phyloP scores from a whole-genome alignment of 192 early-diverging fungal species.

The Gryganskiella cystojenkinii region DNA sequence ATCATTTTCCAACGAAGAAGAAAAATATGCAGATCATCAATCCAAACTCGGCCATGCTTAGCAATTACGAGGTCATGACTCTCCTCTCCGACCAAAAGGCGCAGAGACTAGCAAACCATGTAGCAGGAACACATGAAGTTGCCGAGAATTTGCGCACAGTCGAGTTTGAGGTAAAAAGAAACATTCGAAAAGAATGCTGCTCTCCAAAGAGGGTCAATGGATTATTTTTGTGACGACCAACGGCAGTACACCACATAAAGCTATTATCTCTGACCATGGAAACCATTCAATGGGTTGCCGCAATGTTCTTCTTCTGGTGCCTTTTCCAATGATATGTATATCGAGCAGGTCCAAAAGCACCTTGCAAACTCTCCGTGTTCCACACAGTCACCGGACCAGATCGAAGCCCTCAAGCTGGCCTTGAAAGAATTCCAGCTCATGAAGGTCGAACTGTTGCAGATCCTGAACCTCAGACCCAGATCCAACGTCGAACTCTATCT shows the following conservation, averaged over 20 bases:
- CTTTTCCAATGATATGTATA: neutral
- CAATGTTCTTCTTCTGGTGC: too few species aligned
- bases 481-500: conserved; percentile 71
- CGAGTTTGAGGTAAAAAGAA: conserved; percentile 66
- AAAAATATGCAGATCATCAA: conserved; percentile 75
- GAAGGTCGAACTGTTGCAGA: conserved; percentile 79
- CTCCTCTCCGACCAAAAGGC: conserved; percentile 68
- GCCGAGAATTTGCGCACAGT: conserved; percentile 73
- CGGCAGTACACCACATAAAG: neutral
- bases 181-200: neutral
- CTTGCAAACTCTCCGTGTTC: conserved; percentile 67
- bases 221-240: neutral
- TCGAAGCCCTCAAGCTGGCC: conserved; percentile 56
- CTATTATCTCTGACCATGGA: too few species aligned
- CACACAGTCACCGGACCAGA: conserved; percentile 65
- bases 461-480: conserved; percentile 76
- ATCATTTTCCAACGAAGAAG: too few species aligned
- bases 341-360: conserved; percentile 60
- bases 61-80: conserved; percentile 75
- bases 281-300: too few species aligned
- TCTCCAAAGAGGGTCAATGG: neutral
- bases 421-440: conserved; percentile 66
- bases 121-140: conserved; percentile 53
- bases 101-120: conserved; percentile 51
- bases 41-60: conserved; percentile 68